These are phyloP conservation scores for Xylaria sp. DNA, from an alignment of 2,329 filamentous ascomycete species.

Conservation along the genomic window DNA sequence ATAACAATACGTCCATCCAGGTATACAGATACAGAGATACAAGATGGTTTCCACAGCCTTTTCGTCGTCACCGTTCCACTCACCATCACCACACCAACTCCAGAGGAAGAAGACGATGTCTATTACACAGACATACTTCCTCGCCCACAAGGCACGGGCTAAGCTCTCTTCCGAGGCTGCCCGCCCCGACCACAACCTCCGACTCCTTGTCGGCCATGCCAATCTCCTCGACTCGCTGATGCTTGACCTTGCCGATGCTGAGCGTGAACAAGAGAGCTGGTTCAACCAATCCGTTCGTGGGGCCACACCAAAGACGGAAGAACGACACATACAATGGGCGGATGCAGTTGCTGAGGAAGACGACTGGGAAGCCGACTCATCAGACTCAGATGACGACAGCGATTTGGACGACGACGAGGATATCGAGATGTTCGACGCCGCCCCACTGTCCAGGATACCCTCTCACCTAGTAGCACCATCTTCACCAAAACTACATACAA, in stretches of 20 bases:
- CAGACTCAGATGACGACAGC: conserved; percentile 64
- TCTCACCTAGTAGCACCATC: conserved; percentile 49
- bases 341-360: conserved; percentile 76
- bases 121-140: conserved; percentile 97
- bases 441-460: conserved; percentile 59
- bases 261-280: conserved; percentile 95
- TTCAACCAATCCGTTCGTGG: conserved; percentile 95
- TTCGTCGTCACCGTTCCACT: conserved; percentile 43
- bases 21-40: conserved; percentile 36
- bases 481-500: conserved; percentile 51
- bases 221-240: conserved; percentile 97
- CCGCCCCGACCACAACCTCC: conserved; percentile 91
- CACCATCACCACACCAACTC: conserved; percentile 47
- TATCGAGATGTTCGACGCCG: conserved; percentile 63
- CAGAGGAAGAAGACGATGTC: conserved; percentile 86
- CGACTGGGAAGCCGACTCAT: conserved; percentile 73
- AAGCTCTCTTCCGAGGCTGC: conserved; percentile 96
- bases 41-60: conserved; percentile 52
- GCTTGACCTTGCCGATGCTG: conserved; percentile 89
- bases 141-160: conserved; percentile 93
- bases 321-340: conserved; percentile 87
- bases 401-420: conserved; percentile 66
- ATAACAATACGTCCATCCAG: conserved; percentile 24
- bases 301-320: conserved; percentile 67
- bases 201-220: conserved; percentile 95